phyloP scores from a whole-genome alignment of 164 flowering plant species.

The Cinnamomum micranthum region DNA sequence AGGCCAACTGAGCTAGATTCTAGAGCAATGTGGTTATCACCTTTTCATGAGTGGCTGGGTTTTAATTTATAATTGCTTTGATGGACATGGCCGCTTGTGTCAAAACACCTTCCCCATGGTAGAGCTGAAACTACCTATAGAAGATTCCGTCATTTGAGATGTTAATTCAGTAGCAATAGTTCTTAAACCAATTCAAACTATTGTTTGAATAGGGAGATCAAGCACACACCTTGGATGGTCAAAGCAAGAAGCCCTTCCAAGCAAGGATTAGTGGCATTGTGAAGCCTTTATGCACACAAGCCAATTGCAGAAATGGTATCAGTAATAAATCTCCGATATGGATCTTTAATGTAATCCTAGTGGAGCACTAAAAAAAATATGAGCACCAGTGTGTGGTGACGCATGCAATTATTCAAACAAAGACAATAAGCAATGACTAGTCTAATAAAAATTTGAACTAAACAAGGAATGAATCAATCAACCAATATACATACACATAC shows the following conservation, averaged over 20 bases:
- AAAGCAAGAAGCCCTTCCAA: slow-evolving; percentile 23
- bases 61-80: too few relatives aligned
- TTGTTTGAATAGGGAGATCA: not conserved
- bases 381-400: slow-evolving; percentile 24
- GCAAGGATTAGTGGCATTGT: slow-evolving; percentile 57
- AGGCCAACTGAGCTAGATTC: too few relatives aligned
- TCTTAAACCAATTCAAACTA: not conserved
- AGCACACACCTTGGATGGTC: slow-evolving; percentile 54
- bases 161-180: not conserved
- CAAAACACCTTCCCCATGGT: slow-evolving; percentile 56
- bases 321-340: slow-evolving; percentile 88
- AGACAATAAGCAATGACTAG: too few relatives aligned
- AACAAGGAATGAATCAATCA: too few relatives aligned
- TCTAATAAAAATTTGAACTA: too few relatives aligned
- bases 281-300: slow-evolving; percentile 71
- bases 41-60: too few relatives aligned
- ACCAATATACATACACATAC: too few relatives aligned
- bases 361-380: slow-evolving; percentile 22
- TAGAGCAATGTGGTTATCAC: too few relatives aligned
- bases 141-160: slow-evolving; percentile 33
- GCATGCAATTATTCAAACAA: not conserved
- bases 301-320: slow-evolving; percentile 93
- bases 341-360: slow-evolving; percentile 94
- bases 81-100: not conserved
- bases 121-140: slow-evolving; percentile 24